Base-by-base conservation (phyloP, 805 yeast genomes). In the Blastobotrys robertii region DNA sequence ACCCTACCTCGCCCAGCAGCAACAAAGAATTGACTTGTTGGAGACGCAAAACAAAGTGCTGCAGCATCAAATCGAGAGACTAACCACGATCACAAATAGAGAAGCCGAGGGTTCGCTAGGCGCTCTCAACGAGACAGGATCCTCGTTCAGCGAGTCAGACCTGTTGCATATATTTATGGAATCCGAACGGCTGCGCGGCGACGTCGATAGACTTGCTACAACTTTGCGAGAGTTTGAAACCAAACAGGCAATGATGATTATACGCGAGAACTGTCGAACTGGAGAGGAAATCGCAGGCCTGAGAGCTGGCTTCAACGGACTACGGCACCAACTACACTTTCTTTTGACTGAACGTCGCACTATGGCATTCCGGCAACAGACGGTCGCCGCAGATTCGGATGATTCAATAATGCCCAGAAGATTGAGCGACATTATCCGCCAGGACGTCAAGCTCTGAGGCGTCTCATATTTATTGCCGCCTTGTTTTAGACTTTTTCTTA, bases 261-360 rank as follows among this genome's bases (percentile, higher is more conserved):
- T 55, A 50, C 57, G 62, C 15, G 68, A 65, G 41, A 58, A 53
- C 38, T 47, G 54, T 29, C 56, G 63, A 11, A 49, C 53, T 14
- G 48, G 52, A 28, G 65, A 61, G 30, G 68, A 64, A 29, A 37
- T 65, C 16, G 52, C 56, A 14, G 51, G 53, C 34, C 44, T 63
- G 31, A 52, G 58, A 13, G 43, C 53, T 11, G 60, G 57, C 2
- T 43, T 63, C 38, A 60, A 58, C 30, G 55, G 61, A 9, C 44
- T 64, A n/a, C 55, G 65, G 2, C 63, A 64, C 30, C 69, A 64
- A 46, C 34, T 64, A 39, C 60, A 60, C 42, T 52, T 59, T 38
- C 39, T 64, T 19, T 44, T 59, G 13, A 37, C 56, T 12, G 64
- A 60, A 34, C 48, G 63, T 15, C 44, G 64, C 16, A 33, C 43